Conservation (phyloP, 164 flowering plant species). For the Brasenia schreberi region DNA sequence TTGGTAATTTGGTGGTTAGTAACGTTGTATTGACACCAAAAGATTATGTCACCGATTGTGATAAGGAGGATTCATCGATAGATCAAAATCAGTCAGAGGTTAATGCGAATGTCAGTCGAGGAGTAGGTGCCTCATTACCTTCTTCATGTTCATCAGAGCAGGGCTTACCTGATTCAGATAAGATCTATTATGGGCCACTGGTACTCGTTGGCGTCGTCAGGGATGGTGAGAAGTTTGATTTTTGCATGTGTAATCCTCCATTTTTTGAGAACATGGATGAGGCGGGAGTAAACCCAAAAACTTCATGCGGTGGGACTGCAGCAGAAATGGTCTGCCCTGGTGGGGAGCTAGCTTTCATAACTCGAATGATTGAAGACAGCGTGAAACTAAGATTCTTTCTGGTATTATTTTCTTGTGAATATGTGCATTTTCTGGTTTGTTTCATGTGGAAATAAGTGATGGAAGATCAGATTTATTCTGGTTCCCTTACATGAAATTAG, state of each 20-base stretch:
- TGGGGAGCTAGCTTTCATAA: slow-evolving; percentile 79
- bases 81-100: background rate
- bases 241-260: slow-evolving; percentile 99
- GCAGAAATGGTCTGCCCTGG: slow-evolving; percentile 94
- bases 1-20: background rate
- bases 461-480: background rate
- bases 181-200: slow-evolving; percentile 31
- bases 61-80: background rate
- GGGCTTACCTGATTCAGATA: slow-evolving; percentile 3
- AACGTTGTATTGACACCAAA: slow-evolving; percentile 7
- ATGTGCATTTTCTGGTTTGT: background rate
- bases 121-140: background rate
- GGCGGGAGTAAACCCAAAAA: slow-evolving; percentile 89
- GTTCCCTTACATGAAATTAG: slow-evolving; percentile 21
- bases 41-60: background rate
- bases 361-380: slow-evolving; percentile 81
- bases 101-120: background rate
- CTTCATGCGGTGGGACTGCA: slow-evolving; percentile 88
- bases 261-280: slow-evolving; percentile 80
- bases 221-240: slow-evolving; percentile 76
- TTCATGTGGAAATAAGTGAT: background rate
- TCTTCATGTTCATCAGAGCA: slow-evolving; percentile 3
- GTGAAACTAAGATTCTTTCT: slow-evolving; percentile 46
- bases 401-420: slow-evolving; percentile 23
- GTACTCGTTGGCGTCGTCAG: slow-evolving; percentile 60